Evolutionary conservation across 768 basidiomycete genomes (phyloP).

Genomic region (Macrolepiota fuliginosa): DNA sequence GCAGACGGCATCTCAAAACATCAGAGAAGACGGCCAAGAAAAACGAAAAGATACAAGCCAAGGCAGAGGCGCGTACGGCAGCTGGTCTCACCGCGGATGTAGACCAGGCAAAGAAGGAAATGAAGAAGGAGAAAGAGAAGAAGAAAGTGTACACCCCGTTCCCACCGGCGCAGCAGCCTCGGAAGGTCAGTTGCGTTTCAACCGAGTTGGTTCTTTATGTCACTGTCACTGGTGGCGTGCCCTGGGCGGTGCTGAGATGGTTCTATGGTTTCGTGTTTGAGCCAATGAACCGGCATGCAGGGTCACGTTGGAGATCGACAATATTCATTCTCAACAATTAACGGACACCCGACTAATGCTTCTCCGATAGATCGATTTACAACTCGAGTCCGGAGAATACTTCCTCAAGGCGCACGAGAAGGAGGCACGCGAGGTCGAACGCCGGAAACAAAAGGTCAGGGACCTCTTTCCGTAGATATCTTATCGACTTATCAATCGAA

Average conservation of each 20-base stretch:
- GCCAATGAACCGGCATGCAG: neutral
- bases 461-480: neutral
- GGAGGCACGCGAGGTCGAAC: constrained; percentile 67
- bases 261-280: neutral
- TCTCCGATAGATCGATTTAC: constrained; percentile 70
- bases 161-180: constrained; percentile 90
- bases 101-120: constrained; percentile 32
- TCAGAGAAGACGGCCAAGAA: constrained; percentile 93
- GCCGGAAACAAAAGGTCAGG: constrained; percentile 73
- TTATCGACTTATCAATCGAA: neutral
- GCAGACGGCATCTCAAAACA: constrained; percentile 88
- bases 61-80: constrained; percentile 60
- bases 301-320: neutral
- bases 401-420: constrained; percentile 93
- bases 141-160: constrained; percentile 99
- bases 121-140: constrained; percentile 42
- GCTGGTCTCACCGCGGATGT: constrained; percentile 52
- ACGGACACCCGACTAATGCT: neutral
- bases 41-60: constrained; percentile 65
- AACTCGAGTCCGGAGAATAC: constrained; percentile 96
- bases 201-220: neutral
- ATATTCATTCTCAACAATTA: neutral
- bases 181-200: constrained; percentile 58
- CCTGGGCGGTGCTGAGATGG: neutral
- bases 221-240: neutral